These are phyloP conservation scores for Leptomonas pyrrhocoris DNA, from an alignment of 208 protist species.

Conservation along the genomic window DNA sequence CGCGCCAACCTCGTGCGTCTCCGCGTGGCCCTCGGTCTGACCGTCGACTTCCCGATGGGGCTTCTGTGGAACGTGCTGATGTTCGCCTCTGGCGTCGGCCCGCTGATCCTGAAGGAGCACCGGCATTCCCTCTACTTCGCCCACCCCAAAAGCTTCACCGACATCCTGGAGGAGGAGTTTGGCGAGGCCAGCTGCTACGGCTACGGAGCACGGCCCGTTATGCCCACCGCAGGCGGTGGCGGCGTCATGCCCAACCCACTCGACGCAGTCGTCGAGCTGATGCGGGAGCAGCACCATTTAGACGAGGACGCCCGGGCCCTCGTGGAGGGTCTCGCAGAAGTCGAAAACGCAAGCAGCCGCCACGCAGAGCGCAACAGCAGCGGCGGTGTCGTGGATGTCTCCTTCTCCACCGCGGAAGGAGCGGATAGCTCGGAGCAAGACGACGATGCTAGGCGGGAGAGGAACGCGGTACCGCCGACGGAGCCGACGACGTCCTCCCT, in stretches of 20 bases:
- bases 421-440: not conserved
- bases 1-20: conserved; percentile 43
- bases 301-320: conserved; percentile 5
- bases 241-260: conserved; percentile 18
- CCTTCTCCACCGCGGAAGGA: conserved; percentile 15
- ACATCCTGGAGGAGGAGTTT: conserved; percentile 44
- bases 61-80: conserved; percentile 83
- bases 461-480: not conserved
- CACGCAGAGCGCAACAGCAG: not conserved
- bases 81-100: conserved; percentile 54
- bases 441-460: not conserved
- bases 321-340: not conserved
- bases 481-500: conserved; percentile 5
- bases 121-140: conserved; percentile 34
- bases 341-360: not conserved
- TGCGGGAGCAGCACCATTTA: conserved; percentile 7
- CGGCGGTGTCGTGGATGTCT: not conserved
- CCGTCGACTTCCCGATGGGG: conserved; percentile 46
- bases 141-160: conserved; percentile 50
- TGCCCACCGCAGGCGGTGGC: not conserved
- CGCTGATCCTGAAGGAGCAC: conserved; percentile 43
- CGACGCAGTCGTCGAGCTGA: conserved; percentile 5
- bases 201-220: conserved; percentile 21
- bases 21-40: conserved; percentile 51
- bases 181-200: conserved; percentile 45